phyloP scores from a whole-genome alignment of 2,329 filamentous ascomycete species.

The Alternaria longipes region DNA sequence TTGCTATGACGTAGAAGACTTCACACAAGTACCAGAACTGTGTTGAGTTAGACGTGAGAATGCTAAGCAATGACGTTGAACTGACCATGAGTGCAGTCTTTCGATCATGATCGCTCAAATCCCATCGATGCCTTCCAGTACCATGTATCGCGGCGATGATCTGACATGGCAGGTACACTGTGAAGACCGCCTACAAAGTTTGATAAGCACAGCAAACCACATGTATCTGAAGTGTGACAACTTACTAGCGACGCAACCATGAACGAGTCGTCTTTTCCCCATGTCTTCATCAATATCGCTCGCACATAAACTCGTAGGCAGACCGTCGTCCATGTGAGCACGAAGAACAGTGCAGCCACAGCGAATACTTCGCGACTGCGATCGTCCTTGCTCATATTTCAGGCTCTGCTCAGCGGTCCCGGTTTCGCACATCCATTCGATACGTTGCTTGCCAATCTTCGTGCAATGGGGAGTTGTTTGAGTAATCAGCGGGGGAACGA shows the following conservation, averaged over 20 bases:
- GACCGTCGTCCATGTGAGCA: conserved; percentile 51
- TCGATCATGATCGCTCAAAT: conserved; percentile 43
- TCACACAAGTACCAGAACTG: conserved; percentile 66
- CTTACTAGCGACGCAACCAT: conserved; percentile 52
- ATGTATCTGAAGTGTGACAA: background rate
- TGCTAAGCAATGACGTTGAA: background rate
- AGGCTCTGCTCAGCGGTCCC: background rate
- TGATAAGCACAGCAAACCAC: background rate
- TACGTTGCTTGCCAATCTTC: background rate
- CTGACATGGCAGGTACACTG: conserved; percentile 52
- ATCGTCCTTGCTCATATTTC: conserved; percentile 21
- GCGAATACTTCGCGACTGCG: conserved; percentile 35
- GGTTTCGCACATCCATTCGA: background rate
- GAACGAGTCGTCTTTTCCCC: conserved; percentile 53
- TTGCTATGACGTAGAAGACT: conserved; percentile 62
- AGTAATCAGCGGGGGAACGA: background rate
- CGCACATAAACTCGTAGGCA: conserved; percentile 51
- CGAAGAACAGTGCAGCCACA: conserved; percentile 50
- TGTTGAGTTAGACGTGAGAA: conserved; percentile 19
- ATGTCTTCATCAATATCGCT: conserved; percentile 47
- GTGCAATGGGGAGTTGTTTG: background rate
- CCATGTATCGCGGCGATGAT: conserved; percentile 52
- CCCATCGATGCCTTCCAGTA: conserved; percentile 50
- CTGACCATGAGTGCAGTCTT: conserved; percentile 42
- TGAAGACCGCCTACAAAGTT: conserved; percentile 47